A percentile compares a stretch with the other conserved stretches of the same genome.
These are phyloP conservation scores for Trifolium dubium DNA, from an alignment of 306 rosid genomes.

Conservation along the genomic window DNA sequence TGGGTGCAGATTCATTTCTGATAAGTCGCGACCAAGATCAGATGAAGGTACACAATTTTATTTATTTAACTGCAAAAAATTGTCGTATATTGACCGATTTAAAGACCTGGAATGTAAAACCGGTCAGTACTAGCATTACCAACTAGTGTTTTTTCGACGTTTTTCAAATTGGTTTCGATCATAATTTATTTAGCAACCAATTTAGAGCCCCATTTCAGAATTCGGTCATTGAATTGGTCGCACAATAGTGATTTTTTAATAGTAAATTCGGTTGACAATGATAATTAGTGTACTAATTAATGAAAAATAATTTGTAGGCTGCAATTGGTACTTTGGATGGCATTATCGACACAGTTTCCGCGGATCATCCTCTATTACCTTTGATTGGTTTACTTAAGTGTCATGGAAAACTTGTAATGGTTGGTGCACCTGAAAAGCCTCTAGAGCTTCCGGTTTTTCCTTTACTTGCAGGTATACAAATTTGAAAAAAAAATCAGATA, in stretches of 20 bases:
- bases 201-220: no score
- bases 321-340: conserved; percentile 46
- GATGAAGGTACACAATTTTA: conserved; percentile 34
- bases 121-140: not conserved
- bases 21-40: conserved; percentile 51
- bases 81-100: no score
- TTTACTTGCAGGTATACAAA: not conserved
- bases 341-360: conserved; percentile 13
- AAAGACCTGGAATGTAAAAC: no score
- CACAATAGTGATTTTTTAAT: no score
- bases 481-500: no score
- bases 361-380: conserved; percentile 38
- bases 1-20: conserved; percentile 55
- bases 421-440: not conserved
- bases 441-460: conserved; percentile 1
- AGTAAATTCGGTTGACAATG: no score
- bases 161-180: no score
- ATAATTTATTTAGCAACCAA: not conserved
- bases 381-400: conserved; percentile 31
- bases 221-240: no score
- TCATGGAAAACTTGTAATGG: conserved; percentile 1
- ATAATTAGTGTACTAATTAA: no score
- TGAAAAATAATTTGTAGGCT: conserved; percentile 2
- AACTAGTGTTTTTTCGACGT: no score
- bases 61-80: not conserved